Conservation (phyloP, 108 stramenopile genomes). For the Licmophora abbreviata region DNA sequence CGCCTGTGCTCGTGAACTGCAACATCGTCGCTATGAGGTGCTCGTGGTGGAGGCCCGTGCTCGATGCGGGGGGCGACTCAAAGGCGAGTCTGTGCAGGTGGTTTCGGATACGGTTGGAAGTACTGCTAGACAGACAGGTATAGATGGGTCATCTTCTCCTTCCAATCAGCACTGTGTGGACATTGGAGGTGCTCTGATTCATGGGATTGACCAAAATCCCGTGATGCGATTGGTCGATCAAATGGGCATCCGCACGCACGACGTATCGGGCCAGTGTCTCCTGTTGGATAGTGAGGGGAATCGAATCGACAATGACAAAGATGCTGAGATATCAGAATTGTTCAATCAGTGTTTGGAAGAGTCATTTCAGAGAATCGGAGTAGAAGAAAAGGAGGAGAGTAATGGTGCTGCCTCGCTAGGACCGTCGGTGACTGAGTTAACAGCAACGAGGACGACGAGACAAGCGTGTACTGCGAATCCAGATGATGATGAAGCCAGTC, state of each 20-base stretch:
- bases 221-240: slow-evolving; percentile 37
- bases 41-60: slow-evolving; percentile 64
- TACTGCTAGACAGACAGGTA: neutral
- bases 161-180: slow-evolving; percentile 36
- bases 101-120: slow-evolving; percentile 4
- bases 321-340: slow-evolving; percentile 44
- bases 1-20: slow-evolving; percentile 67
- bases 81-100: slow-evolving; percentile 23
- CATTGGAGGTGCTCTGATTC: slow-evolving; percentile 81
- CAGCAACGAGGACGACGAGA: neutral
- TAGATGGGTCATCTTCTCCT: slow-evolving; percentile 4
- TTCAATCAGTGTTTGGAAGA: slow-evolving; percentile 65
- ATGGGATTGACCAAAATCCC: slow-evolving; percentile 85
- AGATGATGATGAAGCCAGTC: neutral
- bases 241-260: slow-evolving; percentile 30
- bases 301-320: slow-evolving; percentile 48
- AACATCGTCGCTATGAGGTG: slow-evolving; percentile 64
- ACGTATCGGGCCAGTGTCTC: slow-evolving; percentile 20
- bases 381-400: slow-evolving; percentile 5
- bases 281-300: slow-evolving; percentile 54
- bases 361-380: slow-evolving; percentile 20
- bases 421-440: neutral
- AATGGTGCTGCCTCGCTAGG: neutral
- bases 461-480: neutral
- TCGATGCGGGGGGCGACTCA: slow-evolving; percentile 61